A percentile compares a stretch with the other conserved stretches of the same genome.
Evolutionary conservation across 768 basidiomycete species (phyloP).

Genomic region (Boletus patriciae): DNA sequence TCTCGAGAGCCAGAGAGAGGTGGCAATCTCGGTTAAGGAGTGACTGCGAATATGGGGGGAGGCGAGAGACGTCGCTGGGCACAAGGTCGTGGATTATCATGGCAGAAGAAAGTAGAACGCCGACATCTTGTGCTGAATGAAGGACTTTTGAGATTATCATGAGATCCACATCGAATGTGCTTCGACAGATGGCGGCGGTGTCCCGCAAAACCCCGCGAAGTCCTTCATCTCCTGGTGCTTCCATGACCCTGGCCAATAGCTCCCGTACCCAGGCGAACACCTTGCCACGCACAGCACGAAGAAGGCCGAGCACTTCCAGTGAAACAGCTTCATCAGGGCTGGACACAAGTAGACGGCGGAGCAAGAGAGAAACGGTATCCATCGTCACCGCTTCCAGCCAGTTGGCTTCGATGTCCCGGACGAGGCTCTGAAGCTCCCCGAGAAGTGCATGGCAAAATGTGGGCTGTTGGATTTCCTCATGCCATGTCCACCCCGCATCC

Average conservation of each 20-base stretch:
- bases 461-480: conserved; percentile 34
- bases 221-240: conserved; percentile 5
- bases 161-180: conserved; percentile 28
- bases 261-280: conserved; percentile 39
- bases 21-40: conserved; percentile 23
- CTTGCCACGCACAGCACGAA: conserved; percentile 32
- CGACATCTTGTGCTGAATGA: conserved; percentile 20
- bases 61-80: conserved; percentile 4
- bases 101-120: conserved; percentile 21
- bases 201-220: conserved; percentile 32
- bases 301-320: conserved; percentile 22
- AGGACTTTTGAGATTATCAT: conserved; percentile 11
- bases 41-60: conserved; percentile 5
- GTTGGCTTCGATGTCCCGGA: conserved; percentile 39
- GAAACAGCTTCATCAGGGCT: conserved; percentile 10
- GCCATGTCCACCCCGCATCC: conserved; percentile 35
- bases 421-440: conserved; percentile 34
- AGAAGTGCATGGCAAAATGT: conserved; percentile 40
- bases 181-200: conserved; percentile 40
- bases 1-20: conserved; percentile 14
- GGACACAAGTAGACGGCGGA: conserved; percentile 38
- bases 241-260: conserved; percentile 25
- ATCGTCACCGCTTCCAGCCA: conserved; percentile 40
- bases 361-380: conserved; percentile 35
- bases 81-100: conserved; percentile 29